phyloP scores from a whole-genome alignment of 345 rosid genomes.

The Citrus reticulata region DNA sequence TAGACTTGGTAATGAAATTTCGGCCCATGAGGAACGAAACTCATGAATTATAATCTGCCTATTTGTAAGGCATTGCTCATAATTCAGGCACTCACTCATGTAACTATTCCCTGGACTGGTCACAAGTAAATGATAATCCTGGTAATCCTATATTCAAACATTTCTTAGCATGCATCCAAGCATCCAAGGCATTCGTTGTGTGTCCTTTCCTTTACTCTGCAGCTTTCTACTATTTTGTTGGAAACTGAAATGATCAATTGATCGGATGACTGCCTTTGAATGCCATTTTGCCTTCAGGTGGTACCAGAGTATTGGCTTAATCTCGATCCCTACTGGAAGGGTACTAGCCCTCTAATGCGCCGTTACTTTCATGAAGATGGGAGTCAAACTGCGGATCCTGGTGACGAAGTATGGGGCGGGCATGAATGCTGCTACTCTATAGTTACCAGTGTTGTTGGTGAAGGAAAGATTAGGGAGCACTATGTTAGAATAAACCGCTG shows the following conservation, averaged over 20 bases:
- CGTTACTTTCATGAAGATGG: slow-evolving; percentile 61
- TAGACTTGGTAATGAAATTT: neutral
- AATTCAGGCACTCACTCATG: neutral
- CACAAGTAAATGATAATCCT: too few relatives aligned
- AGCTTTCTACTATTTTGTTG: too few relatives aligned
- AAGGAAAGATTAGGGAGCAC: too few relatives aligned
- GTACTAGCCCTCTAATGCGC: slow-evolving; percentile 42
- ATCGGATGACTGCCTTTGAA: neutral
- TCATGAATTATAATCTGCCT: neutral
- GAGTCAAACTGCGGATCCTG: slow-evolving; percentile 59
- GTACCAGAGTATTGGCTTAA: slow-evolving; percentile 59
- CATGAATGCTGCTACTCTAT: slow-evolving; percentile 54
- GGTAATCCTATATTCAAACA: too few relatives aligned
- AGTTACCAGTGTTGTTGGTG: slow-evolving; percentile 35
- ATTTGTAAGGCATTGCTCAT: neutral
- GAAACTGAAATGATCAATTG: too few relatives aligned
- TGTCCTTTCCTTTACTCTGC: neutral
- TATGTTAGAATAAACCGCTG: too few relatives aligned
- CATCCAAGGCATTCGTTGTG: too few relatives aligned
- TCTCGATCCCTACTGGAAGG: slow-evolving; percentile 59
- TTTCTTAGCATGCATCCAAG: too few relatives aligned
- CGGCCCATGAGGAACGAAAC: too few relatives aligned
- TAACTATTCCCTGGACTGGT: neutral
- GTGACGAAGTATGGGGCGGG: slow-evolving; percentile 60
- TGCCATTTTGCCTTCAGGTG: slow-evolving; percentile 25